Percentiles rank a stretch among this genome's conserved stretches.
Evolutionary conservation across 305 asterid genomes (phyloP).

Genomic region (Galium porrigens): DNA sequence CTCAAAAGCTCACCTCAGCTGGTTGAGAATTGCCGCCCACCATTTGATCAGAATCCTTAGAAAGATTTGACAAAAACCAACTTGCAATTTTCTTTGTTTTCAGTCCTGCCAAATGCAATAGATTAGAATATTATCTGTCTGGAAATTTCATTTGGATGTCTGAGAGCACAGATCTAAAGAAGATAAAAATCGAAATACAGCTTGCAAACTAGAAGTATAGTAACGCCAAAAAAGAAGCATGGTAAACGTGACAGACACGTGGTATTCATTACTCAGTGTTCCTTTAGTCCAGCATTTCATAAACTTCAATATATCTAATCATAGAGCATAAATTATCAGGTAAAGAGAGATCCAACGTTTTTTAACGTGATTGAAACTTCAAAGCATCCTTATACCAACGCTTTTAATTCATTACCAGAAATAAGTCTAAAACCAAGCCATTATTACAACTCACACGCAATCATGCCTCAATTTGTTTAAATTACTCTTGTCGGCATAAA

Average conservation of each 20-base stretch:
- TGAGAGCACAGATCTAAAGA: background rate
- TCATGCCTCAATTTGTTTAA: background rate
- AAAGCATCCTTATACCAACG: background rate
- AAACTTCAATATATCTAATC: background rate
- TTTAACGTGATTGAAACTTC: background rate
- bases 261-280: background rate
- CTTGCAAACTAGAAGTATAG: background rate
- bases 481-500: background rate
- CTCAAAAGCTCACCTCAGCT: conserved; percentile 26
- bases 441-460: background rate
- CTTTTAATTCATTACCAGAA: conserved; percentile 1
- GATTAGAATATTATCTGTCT: background rate
- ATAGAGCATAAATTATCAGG: background rate
- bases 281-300: background rate
- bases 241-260: background rate
- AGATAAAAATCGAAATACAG: background rate
- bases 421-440: background rate
- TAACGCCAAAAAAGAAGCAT: background rate
- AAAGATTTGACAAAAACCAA: conserved; percentile 61
- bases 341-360: background rate
- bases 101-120: conserved; percentile 32
- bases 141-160: background rate
- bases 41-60: conserved; percentile 45
- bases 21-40: conserved; percentile 27
- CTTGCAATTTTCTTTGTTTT: conserved; percentile 65